These are phyloP conservation scores for Teratosphaeria gauchensis DNA, from an alignment of 2,329 filamentous ascomycete species.

Conservation along the genomic window DNA sequence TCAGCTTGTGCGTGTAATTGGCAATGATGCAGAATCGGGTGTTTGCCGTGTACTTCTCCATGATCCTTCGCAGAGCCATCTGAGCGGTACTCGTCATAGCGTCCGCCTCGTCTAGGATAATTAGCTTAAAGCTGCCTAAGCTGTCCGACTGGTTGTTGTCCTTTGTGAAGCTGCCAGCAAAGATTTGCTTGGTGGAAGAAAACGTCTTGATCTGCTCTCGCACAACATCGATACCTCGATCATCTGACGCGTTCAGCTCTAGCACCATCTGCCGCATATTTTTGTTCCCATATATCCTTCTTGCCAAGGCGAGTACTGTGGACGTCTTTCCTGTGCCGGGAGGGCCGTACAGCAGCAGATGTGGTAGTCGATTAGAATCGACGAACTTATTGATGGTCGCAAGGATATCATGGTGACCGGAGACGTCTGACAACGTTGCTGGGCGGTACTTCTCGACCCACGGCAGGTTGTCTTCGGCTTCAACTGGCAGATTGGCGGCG, in stretches of 20 bases:
- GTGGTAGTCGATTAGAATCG: constrained; percentile 84
- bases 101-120: constrained; percentile 97
- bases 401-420: constrained; percentile 93
- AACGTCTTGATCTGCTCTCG: constrained; percentile 99
- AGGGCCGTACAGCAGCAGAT: constrained; percentile 92
- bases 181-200: constrained; percentile 95
- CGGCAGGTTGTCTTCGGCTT: constrained; percentile 86
- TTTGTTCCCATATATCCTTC: constrained; percentile 80
- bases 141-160: constrained; percentile 27
- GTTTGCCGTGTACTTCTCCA: constrained; percentile 99
- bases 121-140: constrained; percentile 80
- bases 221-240: constrained; percentile 95
- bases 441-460: constrained; percentile 99
- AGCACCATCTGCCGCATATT: constrained; percentile 98
- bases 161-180: constrained; percentile 40
- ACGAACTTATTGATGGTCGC: constrained; percentile 97
- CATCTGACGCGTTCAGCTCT: constrained; percentile 93
- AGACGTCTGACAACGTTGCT: constrained; percentile 79
- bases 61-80: constrained; percentile 92
- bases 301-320: constrained; percentile 83
- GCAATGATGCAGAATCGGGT: constrained; percentile 97
- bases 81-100: constrained; percentile 99
- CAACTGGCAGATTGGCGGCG: constrained; percentile 84
- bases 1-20: constrained; percentile 97
- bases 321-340: constrained; percentile 97